phyloP scores from a whole-genome alignment of 176 grass and related monocot genomes.

The Dactylis glomerata region DNA sequence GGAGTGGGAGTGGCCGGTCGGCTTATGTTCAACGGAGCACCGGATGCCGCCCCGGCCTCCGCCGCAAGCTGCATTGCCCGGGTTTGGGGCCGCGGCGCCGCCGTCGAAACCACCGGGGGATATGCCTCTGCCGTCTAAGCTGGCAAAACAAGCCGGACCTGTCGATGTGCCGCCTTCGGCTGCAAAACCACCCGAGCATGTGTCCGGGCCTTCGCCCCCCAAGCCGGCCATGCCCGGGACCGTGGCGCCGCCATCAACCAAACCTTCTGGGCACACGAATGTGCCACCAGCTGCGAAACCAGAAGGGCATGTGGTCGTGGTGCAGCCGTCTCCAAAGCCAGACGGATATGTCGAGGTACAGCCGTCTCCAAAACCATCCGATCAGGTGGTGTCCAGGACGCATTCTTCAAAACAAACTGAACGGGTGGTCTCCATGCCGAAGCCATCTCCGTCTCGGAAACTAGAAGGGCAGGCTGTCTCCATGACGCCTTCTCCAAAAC shows the following conservation, averaged over 20 bases:
- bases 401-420: background rate
- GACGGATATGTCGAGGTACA: background rate
- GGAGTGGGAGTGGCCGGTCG: conserved; percentile 10
- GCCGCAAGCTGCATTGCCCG: background rate
- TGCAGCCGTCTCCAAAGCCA: background rate
- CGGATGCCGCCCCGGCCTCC: background rate
- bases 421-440: background rate
- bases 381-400: background rate
- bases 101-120: background rate
- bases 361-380: background rate
- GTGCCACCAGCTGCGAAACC: background rate
- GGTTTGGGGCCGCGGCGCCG: background rate
- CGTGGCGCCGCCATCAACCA: background rate
- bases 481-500: background rate
- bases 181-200: background rate
- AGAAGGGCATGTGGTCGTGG: background rate
- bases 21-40: conserved; percentile 26
- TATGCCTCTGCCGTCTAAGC: background rate
- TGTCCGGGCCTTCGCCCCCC: background rate
- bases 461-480: background rate
- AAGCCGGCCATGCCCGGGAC: background rate
- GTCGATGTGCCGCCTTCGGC: no score
- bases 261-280: background rate
- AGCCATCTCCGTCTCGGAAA: background rate
- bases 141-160: background rate